phyloP scores from a whole-genome alignment of 371 early-diverging fungal species.

The Apophysomyces trapeziformis region DNA sequence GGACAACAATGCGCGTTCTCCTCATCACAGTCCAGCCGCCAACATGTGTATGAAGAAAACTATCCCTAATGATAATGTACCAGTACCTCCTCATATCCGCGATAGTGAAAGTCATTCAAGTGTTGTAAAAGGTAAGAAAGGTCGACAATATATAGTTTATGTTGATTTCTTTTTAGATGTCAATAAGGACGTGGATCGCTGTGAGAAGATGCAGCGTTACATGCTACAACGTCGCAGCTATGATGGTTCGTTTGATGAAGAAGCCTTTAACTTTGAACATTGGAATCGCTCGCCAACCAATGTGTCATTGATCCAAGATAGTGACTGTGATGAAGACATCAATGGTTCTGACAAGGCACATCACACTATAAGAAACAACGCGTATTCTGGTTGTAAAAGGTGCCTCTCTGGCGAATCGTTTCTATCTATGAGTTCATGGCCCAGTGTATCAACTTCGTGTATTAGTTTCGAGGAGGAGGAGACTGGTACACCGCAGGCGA shows the following conservation, averaged over 20 bases:
- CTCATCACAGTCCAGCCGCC: not conserved
- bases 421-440: not conserved
- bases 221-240: not conserved
- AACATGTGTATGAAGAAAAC: not conserved
- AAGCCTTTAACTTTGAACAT: not conserved
- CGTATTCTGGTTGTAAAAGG: not conserved
- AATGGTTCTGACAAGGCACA: not conserved
- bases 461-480: not conserved
- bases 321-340: not conserved
- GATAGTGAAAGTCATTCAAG: not conserved
- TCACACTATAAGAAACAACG: not conserved
- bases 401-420: not conserved
- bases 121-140: not conserved
- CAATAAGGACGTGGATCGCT: not conserved
- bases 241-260: conserved; percentile 2
- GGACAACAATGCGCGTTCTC: not conserved
- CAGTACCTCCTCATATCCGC: not conserved
- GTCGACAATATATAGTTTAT: not conserved
- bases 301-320: not conserved
- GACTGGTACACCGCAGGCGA: not conserved
- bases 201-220: not conserved
- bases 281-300: not conserved
- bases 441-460: not conserved
- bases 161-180: not conserved
- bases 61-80: too few species aligned